Base-by-base conservation (phyloP, 495 filamentous ascomycete genomes). In the Wilcoxina mikolae region DNA sequence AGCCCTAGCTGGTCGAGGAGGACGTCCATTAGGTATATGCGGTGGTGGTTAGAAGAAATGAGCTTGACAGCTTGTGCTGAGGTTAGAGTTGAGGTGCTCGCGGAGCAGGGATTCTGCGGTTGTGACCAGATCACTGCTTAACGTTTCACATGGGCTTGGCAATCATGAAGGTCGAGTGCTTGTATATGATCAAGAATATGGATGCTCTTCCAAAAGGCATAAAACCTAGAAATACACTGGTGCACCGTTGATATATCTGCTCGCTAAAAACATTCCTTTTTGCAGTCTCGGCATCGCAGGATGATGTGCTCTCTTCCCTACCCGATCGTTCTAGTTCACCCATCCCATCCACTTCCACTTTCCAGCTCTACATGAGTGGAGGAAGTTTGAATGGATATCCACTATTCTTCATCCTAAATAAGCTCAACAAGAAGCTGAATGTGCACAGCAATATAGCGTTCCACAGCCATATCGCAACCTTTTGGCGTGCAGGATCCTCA, bases 331-430 rank as follows among this genome's bases (percentile, higher is more conserved):
- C 1, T 39, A 12, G 31, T 38, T 38, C 31, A n/a, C 31, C 31
- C 9, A 38, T n/a, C n/a, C 31, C n/a, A n/a, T n/a, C 4, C 15
- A 39, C 10, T 26, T 54, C 33, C 18, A 24, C 24, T 15, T 26
- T 17, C 39, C 24, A 20, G 38, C 23, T 59, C 54, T 69, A 65
- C 57, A 75, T 86, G 69, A 98, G 94, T 4, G 91, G 91, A 4
- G 93, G 91, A 50, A 99, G 73, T 59, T 78, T 87, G 69, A 96
- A 95, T 27, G 88, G 87, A 68, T 99, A 99, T 25, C 88, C 87
- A 27, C 81, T 83, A 62, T 95, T 99, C 76, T 99, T 99, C 51
- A 82, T 71, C 62, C 87, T 79, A 74, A 99, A 99, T 58, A 95
- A 74, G 68, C 83, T 95, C 55, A 99, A 74, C 35, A 99, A 74